Conservation (phyloP, 306 rosid species). For the Vigna angularis region DNA sequence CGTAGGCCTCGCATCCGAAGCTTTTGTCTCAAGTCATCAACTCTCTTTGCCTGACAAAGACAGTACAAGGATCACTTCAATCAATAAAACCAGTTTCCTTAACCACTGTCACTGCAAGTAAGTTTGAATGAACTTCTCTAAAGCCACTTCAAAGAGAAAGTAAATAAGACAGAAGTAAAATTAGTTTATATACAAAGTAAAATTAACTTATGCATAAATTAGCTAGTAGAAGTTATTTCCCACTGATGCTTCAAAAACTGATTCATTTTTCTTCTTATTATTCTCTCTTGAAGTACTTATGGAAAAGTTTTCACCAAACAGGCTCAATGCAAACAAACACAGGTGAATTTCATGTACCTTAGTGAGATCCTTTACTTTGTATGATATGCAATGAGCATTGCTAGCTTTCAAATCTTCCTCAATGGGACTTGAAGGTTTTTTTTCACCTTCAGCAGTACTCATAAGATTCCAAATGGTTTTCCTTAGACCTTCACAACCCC, state of each 20-base stretch:
- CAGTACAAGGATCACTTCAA: conserved; percentile 24
- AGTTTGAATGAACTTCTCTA: too few relatives aligned
- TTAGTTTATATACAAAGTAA: too few relatives aligned
- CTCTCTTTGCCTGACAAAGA: conserved; percentile 43
- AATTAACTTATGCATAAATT: too few relatives aligned
- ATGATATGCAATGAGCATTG: conserved; percentile 49
- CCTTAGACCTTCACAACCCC: conserved; percentile 47
- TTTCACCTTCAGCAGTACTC: conserved; percentile 34
- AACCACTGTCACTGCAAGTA: background rate
- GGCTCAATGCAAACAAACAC: background rate
- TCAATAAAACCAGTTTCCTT: background rate
- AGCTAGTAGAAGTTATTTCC: too few relatives aligned
- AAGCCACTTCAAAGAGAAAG: too few relatives aligned
- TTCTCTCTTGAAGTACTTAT: too few relatives aligned
- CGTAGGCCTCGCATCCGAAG: conserved; percentile 52
- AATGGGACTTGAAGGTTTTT: conserved; percentile 31
- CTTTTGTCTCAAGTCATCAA: conserved; percentile 53
- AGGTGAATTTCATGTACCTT: conserved; percentile 41
- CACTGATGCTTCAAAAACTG: too few relatives aligned
- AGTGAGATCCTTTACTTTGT: conserved; percentile 40
- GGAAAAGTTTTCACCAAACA: too few relatives aligned
- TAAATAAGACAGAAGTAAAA: too few relatives aligned
- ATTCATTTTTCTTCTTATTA: too few relatives aligned
- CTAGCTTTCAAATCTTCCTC: conserved; percentile 45
- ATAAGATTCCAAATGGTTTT: conserved; percentile 47